phyloP scores from a whole-genome alignment of 352 stramenopile genomes.

The Phytopythium aichiense region DNA sequence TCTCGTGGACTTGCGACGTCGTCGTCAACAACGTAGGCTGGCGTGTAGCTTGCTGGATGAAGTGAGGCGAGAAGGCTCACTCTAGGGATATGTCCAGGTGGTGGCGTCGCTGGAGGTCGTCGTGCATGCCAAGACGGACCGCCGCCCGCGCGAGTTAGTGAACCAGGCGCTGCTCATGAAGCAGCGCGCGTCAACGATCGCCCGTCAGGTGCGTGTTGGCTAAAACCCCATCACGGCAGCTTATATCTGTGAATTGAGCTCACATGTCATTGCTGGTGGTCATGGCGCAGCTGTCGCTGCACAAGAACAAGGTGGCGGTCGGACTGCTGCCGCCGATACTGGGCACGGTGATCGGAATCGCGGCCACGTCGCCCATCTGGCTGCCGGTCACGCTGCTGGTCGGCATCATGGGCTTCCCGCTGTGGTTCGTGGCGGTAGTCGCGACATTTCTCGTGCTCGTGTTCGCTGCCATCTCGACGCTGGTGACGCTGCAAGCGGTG shows the following conservation, averaged over 20 bases:
- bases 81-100: neutral
- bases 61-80: neutral
- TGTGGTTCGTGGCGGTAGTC: slow-evolving; percentile 52
- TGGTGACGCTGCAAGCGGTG: slow-evolving; percentile 43
- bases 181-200: slow-evolving; percentile 28
- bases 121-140: slow-evolving; percentile 36
- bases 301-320: slow-evolving; percentile 53
- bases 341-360: slow-evolving; percentile 37
- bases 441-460: slow-evolving; percentile 37
- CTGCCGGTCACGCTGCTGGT: slow-evolving; percentile 50
- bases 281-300: slow-evolving; percentile 36
- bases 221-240: neutral
- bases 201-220: slow-evolving; percentile 26
- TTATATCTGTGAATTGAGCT: neutral
- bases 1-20: slow-evolving; percentile 37
- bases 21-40: slow-evolving; percentile 25
- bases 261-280: neutral
- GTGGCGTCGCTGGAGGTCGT: slow-evolving; percentile 16
- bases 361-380: slow-evolving; percentile 51
- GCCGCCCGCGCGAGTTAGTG: slow-evolving; percentile 40
- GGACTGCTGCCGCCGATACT: slow-evolving; percentile 42
- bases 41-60: neutral
- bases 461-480: slow-evolving; percentile 44
- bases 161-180: slow-evolving; percentile 34
- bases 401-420: slow-evolving; percentile 48